Conservation (phyloP, 495 filamentous ascomycete species). For the Hypoxylon rickii region DNA sequence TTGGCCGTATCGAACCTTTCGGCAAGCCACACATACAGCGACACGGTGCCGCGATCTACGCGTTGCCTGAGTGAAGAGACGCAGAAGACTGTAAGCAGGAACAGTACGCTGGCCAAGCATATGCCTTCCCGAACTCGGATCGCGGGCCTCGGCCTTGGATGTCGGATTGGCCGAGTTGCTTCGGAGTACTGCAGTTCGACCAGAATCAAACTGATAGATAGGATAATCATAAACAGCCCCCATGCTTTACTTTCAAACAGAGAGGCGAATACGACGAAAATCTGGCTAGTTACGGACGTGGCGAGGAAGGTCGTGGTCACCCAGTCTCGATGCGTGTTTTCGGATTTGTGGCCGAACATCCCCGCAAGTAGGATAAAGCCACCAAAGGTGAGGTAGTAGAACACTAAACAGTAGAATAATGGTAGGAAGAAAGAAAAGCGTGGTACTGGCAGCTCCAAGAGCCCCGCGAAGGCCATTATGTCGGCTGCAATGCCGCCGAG, state of each 20-base stretch:
- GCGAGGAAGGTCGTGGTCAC: background rate
- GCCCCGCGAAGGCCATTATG: background rate
- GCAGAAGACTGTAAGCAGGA: too few species aligned
- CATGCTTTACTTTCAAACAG: background rate
- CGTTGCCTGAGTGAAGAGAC: background rate
- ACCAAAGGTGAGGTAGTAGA: background rate
- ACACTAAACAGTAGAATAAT: background rate
- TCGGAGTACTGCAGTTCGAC: background rate
- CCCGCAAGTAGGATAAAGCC: background rate
- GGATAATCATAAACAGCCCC: too few species aligned
- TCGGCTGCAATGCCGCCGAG: background rate
- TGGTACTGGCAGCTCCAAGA: background rate
- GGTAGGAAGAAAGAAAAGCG: background rate
- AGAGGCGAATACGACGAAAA: background rate
- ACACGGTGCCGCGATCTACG: background rate
- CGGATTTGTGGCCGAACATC: too few species aligned
- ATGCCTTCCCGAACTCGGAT: too few species aligned
- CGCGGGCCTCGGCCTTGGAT: too few species aligned
- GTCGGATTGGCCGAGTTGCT: too few species aligned
- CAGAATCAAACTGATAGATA: too few species aligned
- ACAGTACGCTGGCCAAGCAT: too few species aligned
- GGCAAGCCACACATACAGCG: background rate
- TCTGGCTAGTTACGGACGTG: background rate
- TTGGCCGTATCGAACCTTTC: background rate
- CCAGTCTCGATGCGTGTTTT: background rate